These are phyloP conservation scores for Sporothrix pseudoabietina DNA, from an alignment of 2,329 filamentous ascomycete genomes.

Conservation along the genomic window DNA sequence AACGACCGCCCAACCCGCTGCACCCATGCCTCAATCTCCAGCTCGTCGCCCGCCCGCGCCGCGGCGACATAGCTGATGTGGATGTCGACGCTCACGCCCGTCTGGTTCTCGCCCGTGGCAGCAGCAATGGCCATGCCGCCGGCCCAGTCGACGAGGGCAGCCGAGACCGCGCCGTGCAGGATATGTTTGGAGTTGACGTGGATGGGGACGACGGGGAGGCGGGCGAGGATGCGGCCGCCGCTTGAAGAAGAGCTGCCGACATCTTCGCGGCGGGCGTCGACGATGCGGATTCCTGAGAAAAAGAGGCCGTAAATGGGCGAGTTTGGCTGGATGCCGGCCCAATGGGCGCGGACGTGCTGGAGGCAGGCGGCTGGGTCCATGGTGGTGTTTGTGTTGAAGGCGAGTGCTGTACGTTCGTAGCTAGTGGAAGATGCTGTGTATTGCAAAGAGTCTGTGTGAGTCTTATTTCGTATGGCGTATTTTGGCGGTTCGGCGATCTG, in stretches of 20 bases:
- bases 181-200: conserved; percentile 70
- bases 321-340: conserved; percentile 46
- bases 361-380: conserved; percentile 28
- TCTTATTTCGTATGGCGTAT: not conserved
- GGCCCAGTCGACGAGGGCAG: conserved; percentile 71
- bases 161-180: conserved; percentile 72
- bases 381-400: not conserved
- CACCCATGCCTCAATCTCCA: conserved; percentile 68
- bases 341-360: conserved; percentile 39
- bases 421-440: too few species aligned
- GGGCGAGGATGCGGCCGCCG: conserved; percentile 52
- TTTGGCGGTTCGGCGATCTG: not conserved
- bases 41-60: conserved; percentile 63
- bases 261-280: conserved; percentile 42
- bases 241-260: not conserved
- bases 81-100: conserved; percentile 73
- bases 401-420: not conserved
- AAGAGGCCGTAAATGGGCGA: conserved; percentile 59
- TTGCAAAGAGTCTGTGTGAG: not conserved
- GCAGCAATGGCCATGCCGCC: conserved; percentile 72
- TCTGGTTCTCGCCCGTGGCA: conserved; percentile 61
- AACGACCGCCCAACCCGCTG: conserved; percentile 68
- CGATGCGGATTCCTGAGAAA: conserved; percentile 51
- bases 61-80: conserved; percentile 70
- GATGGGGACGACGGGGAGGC: conserved; percentile 51